Evolutionary conservation across 495 filamentous ascomycete species (phyloP), one percentile per base, ranked within the genome.

Genomic region (Aspergillus mulundensis): DNA sequence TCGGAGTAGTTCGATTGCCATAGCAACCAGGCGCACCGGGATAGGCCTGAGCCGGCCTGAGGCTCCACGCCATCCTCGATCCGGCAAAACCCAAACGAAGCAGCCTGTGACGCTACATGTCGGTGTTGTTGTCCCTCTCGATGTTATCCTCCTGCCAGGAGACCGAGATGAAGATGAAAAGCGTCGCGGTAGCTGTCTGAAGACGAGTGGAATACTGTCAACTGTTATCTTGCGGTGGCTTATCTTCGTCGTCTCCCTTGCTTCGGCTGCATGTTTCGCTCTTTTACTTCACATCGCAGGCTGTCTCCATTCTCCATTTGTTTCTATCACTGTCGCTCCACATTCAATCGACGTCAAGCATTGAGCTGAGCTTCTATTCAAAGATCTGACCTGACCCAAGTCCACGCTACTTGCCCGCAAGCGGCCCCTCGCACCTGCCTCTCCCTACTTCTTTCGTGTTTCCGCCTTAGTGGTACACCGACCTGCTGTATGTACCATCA

Each of bases 401-500:
- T 38, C 18, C 16, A 5, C 45, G 25, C 28, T 20, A 28, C 44
- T 30, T 45, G 20, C n/a, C 45, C 45, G 14, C 15, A 19, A 40
- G n/a, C n/a, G n/a, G n/a, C n/a, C n/a, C n/a, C n/a, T n/a, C 12
- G 32, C 32, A 16, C 41, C 42, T 51, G 34, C 56, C 49, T 42
- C 53, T 14, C 23, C 42, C 23, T 46, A 44, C 34, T 10, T 32
- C 38, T 16, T 36, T 36, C 50, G 40, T 50, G 45, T 30, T 39
- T 39, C 23, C 50, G 19, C 46, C 54, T 28, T 49, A 23, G 51
- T 62, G 57, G 54, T 66, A 58, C 58, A 57, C 23, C 38, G 50
- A 48, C 56, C 59, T 73, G 53, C 59, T 73, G 71, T 72, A 76
- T 76, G 76, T 77, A 75, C 71, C 61, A 70, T 61, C 55, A 67